These are phyloP conservation scores for Phytomonas francai DNA, from an alignment of 208 protist genomes.

Conservation along the genomic window DNA sequence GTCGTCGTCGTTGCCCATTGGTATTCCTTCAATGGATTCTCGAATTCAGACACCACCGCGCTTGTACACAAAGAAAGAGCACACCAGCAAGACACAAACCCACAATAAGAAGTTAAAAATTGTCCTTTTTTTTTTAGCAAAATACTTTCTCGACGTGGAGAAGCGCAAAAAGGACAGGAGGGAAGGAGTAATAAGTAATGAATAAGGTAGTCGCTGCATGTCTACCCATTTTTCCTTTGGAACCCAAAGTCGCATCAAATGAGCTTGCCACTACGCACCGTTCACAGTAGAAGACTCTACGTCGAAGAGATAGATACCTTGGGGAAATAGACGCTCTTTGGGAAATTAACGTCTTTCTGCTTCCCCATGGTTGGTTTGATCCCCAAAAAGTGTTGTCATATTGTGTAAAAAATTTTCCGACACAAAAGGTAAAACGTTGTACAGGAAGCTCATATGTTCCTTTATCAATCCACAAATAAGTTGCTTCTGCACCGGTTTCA, in stretches of 20 bases:
- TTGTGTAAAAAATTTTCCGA: constrained; percentile 21
- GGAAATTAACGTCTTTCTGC: not conserved
- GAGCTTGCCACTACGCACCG: not conserved
- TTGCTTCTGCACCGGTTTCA: constrained; percentile 23
- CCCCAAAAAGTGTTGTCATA: not conserved
- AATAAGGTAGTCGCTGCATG: not conserved
- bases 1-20: constrained; percentile 37
- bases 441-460: constrained; percentile 40
- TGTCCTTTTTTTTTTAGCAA: constrained; percentile 1
- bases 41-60: not conserved
- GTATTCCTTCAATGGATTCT: not conserved
- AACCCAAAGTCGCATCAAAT: not conserved
- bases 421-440: constrained; percentile 61
- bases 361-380: not conserved
- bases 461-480: constrained; percentile 18
- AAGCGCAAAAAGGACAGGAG: not conserved
- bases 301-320: not conserved
- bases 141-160: not conserved
- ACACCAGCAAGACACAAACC: not conserved
- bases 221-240: not conserved
- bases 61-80: not conserved
- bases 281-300: not conserved
- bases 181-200: not conserved
- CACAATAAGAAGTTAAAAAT: not conserved
- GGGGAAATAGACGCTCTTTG: not conserved